A percentile compares a stretch with the other conserved stretches of the same genome.
Evolutionary conservation across 176 grass and related monocot genomes (phyloP).

Genomic region (Aegilops longissima): DNA sequence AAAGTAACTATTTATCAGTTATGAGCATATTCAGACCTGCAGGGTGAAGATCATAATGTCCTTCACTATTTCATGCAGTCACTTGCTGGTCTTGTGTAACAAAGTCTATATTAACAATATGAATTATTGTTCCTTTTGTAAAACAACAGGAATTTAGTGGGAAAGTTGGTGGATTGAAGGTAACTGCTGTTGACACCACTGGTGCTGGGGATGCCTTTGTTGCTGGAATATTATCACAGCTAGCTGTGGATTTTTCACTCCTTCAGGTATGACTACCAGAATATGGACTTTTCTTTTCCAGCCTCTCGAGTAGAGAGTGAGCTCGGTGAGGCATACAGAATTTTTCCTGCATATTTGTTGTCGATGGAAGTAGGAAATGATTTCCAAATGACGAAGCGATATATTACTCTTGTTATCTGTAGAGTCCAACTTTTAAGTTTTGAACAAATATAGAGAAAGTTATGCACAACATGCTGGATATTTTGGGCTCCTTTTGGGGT

Average conservation of each 20-base stretch:
- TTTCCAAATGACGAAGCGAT: conserved; percentile 12
- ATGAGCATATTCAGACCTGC: conserved; percentile 5
- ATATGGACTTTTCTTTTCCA: conserved; percentile 9
- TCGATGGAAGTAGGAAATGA: conserved; percentile 6
- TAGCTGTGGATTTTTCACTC: conserved; percentile 66
- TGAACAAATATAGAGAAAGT: not conserved
- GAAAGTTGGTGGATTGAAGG: conserved; percentile 79
- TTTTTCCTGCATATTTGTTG: conserved; percentile 9
- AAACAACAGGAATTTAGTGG: conserved; percentile 81
- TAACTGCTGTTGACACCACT: conserved; percentile 81
- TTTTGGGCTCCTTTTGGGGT: not conserved
- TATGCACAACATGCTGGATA: not conserved
- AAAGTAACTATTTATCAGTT: conserved; percentile 3
- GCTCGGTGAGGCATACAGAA: not conserved
- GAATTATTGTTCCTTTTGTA: not conserved
- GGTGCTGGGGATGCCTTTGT: conserved; percentile 99
- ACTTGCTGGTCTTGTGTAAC: conserved; percentile 13
- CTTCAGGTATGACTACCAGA: conserved; percentile 59
- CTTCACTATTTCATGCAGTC: not conserved
- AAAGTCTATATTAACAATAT: not conserved
- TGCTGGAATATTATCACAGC: conserved; percentile 78
- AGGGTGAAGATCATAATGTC: not conserved
- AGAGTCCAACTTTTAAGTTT: not conserved
- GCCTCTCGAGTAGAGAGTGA: not conserved
- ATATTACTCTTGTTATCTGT: conserved; percentile 13